phyloP scores from a whole-genome alignment of 805 yeast species.

The Ogataea salicorniae region DNA sequence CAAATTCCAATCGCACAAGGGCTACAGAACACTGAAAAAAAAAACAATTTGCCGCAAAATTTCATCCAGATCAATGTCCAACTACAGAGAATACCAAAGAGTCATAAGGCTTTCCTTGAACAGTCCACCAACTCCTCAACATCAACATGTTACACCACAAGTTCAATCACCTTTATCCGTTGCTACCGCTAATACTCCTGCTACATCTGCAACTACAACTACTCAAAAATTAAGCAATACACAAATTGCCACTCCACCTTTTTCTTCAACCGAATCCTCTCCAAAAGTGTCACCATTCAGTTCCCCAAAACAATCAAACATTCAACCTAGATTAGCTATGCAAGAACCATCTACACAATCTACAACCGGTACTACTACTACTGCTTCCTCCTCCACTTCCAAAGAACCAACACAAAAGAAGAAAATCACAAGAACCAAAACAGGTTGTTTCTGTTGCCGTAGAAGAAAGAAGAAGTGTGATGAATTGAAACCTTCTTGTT shows the following conservation, averaged over 20 bases:
- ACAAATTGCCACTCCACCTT: conserved; percentile 16
- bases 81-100: conserved; percentile 30
- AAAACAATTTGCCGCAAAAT: too few relatives aligned
- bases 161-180: background rate
- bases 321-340: background rate
- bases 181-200: background rate
- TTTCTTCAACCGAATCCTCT: conserved; percentile 19
- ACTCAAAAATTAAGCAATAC: background rate
- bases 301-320: background rate
- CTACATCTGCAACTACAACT: too few relatives aligned
- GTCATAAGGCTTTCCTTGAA: conserved; percentile 22
- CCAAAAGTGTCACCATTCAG: conserved; percentile 11
- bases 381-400: background rate
- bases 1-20: too few relatives aligned
- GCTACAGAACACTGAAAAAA: too few relatives aligned
- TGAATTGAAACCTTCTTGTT: conserved; percentile 30
- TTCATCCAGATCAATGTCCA: conserved; percentile 15
- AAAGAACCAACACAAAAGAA: conserved; percentile 9
- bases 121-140: conserved; percentile 1
- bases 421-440: conserved; percentile 33
- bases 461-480: conserved; percentile 36
- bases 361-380: background rate
- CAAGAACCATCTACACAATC: background rate
- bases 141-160: background rate
- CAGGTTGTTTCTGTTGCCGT: conserved; percentile 36